Base-by-base conservation (phyloP, 2,329 filamentous ascomycete genomes). In the Monilinia fructicola region DNA sequence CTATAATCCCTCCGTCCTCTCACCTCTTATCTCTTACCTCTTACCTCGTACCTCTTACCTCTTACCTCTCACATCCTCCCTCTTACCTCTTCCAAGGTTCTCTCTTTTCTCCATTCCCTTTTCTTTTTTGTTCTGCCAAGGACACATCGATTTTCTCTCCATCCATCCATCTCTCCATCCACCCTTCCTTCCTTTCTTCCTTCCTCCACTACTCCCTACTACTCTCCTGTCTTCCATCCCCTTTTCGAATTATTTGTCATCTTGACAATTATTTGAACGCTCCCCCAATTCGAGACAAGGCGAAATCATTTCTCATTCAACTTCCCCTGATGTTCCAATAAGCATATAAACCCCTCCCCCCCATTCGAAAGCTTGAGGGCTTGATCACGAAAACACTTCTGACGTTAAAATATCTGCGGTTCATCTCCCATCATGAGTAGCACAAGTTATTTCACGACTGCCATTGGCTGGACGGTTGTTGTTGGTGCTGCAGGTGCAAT, bases 391-490 rank as follows among this genome's bases (percentile, higher is more conserved):
- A 21, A 50, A 16, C 12, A 42, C n/a, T 55, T 63, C 11, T 16
- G 23, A 44, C 21, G 9, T 55, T 21, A 9, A 21, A 26, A 23
- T 26, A 50, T 60, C 58, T 61, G 44, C 58, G 28, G 42, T 48
- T 42, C 44, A 38, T 61, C 12, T 63, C 31, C 31, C 63, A 65
- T 64, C 50, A 66, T 66, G 42, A 44, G 23, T 64, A 68, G 26
- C n/a, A 73, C 73, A 69, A 67, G 70, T 55, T 65, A 53, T 7
- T 48, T 68, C 44, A 71, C 67, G n/a, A 79, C 78, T 64, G 73
- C 77, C 70, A 77, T 75, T 69, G 78, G 78, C 66, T 80, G 76
- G 75, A 75, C 72, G 61, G 72, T 75, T 46, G 71, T 80, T 56
- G 58, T 77, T 35, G 71, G 73, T 21, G 65, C 76, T 53, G 70